Conservation (phyloP, 1,139 yeast genomes). For the Blastobotrys illinoisensis region DNA sequence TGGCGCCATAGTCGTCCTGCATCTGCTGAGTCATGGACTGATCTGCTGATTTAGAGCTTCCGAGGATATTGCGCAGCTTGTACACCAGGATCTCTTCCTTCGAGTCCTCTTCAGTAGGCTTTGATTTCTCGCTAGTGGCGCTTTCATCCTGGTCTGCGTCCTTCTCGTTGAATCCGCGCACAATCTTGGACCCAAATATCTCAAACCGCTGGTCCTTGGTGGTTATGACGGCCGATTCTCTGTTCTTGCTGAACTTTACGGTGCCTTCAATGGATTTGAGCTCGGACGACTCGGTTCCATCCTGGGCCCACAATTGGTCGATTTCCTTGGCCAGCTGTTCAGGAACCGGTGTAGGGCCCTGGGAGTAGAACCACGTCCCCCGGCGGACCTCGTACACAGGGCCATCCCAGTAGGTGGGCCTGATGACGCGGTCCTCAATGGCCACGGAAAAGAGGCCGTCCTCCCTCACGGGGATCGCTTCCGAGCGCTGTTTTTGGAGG, state of each 20-base stretch:
- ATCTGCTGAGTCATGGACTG: slow-evolving; percentile 23
- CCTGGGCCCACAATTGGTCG: slow-evolving; percentile 7
- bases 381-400: slow-evolving; percentile 78
- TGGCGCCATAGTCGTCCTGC: slow-evolving; percentile 24
- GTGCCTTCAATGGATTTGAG: not conserved
- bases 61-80: not conserved
- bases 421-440: slow-evolving; percentile 45
- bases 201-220: not conserved
- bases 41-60: slow-evolving; percentile 12
- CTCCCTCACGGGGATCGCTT: slow-evolving; percentile 61
- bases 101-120: not conserved
- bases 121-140: not conserved
- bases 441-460: slow-evolving; percentile 76
- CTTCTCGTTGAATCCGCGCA: slow-evolving; percentile 21
- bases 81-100: slow-evolving; percentile 1
- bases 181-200: not conserved
- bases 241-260: not conserved
- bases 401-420: slow-evolving; percentile 86
- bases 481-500: slow-evolving; percentile 29
- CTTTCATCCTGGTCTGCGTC: slow-evolving; percentile 3
- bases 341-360: slow-evolving; percentile 46
- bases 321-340: slow-evolving; percentile 48
- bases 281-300: not conserved
- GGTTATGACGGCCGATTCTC: not conserved
- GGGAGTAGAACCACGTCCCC: slow-evolving; percentile 72